Conservation (phyloP, 2,329 filamentous ascomycete species). For the Sphaerostilbella broomeana region DNA sequence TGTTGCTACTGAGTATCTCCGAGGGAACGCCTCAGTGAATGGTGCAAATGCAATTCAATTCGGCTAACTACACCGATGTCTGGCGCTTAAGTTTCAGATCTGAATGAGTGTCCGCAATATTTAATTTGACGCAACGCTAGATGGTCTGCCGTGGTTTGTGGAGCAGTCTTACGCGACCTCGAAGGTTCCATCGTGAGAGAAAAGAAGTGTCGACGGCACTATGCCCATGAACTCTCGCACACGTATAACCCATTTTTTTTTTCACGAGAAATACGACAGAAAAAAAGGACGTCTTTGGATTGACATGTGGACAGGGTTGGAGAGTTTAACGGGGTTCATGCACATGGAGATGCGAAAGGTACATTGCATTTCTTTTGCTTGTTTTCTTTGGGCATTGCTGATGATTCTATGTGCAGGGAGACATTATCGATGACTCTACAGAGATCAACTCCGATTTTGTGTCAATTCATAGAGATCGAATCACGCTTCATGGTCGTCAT, state of each 20-base stretch:
- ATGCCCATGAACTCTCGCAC: background rate
- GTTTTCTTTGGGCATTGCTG: background rate
- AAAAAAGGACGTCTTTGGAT: background rate
- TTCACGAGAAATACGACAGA: background rate
- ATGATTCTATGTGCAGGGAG: background rate
- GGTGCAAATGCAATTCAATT: background rate
- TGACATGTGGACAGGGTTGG: background rate
- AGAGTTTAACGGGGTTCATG: too few species aligned
- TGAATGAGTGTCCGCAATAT: background rate
- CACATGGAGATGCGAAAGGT: too few species aligned
- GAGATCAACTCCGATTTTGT: background rate
- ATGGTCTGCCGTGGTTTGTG: slow-evolving; percentile 6
- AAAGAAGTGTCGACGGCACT: slow-evolving; percentile 7
- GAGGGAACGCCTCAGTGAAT: slow-evolving; percentile 7
- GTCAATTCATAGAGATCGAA: accelerated
- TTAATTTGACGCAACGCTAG: background rate
- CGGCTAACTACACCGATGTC: background rate
- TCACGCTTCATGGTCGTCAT: background rate
- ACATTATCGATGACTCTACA: background rate
- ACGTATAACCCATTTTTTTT: too few species aligned
- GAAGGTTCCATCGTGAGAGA: slow-evolving; percentile 5
- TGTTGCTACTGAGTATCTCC: slow-evolving; percentile 11
- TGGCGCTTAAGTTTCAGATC: slow-evolving; percentile 4
- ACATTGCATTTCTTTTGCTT: background rate
- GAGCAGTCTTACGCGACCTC: background rate